Percentiles rank a stretch among this genome's conserved stretches.
Evolutionary conservation across 441 rosid genomes (phyloP).

Genomic region (Aquilaria agallochum): DNA sequence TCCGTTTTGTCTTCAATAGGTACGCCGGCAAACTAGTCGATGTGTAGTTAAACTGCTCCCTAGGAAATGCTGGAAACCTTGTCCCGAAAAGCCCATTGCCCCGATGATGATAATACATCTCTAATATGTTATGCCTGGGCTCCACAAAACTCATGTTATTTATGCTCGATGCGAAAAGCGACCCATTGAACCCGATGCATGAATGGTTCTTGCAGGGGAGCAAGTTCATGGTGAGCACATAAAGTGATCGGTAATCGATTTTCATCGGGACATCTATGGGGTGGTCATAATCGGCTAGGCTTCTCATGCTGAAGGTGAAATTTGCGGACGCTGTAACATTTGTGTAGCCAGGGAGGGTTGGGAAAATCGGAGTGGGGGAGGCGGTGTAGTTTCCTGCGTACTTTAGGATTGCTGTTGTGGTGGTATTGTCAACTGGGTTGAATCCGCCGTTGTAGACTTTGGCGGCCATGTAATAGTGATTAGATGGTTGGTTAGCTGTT

Average conservation of each 20-base stretch:
- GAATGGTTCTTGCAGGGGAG: conserved; percentile 15
- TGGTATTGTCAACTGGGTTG: conserved; percentile 23
- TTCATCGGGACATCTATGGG: conserved; percentile 28
- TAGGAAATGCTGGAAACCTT: conserved; percentile 28
- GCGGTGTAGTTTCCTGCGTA: conserved; percentile 14
- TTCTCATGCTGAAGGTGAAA: conserved; percentile 20
- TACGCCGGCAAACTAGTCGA: background rate
- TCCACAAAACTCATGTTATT: conserved; percentile 26
- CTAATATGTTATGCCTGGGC: conserved; percentile 20
- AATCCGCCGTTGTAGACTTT: conserved; percentile 23
- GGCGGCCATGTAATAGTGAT: conserved; percentile 27
- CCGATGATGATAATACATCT: conserved; percentile 17
- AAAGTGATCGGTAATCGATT: conserved; percentile 16
- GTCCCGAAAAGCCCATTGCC: conserved; percentile 20
- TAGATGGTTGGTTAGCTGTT: conserved; percentile 20
- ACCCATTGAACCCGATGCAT: conserved; percentile 14
- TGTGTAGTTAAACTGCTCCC: background rate
- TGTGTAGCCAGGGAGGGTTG: conserved; percentile 19
- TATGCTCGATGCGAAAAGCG: conserved; percentile 25
- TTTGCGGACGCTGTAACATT: conserved; percentile 17
- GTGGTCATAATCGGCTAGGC: conserved; percentile 5
- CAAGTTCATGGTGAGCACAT: conserved; percentile 24
- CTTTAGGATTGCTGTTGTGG: conserved; percentile 29
- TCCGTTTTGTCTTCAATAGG: background rate
- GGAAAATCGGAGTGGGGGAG: conserved; percentile 13